Percentiles rank a stretch among this genome's conserved stretches.
These are phyloP conservation scores for Fomitopsis betulina DNA, from an alignment of 1,284 basidiomycete species.

Conservation along the genomic window DNA sequence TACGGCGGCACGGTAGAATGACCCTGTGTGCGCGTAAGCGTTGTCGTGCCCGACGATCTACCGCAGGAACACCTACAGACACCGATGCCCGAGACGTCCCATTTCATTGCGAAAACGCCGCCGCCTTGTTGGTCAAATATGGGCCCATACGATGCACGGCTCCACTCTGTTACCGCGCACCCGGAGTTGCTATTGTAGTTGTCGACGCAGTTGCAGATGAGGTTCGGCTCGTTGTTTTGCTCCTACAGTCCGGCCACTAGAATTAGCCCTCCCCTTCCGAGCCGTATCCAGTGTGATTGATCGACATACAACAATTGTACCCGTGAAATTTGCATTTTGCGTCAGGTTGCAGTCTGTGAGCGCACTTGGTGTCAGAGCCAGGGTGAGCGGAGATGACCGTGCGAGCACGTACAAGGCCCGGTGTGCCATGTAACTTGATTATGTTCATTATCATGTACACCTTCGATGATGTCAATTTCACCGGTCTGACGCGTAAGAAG, in stretches of 20 bases:
- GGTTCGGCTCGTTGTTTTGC: slow-evolving; percentile 37
- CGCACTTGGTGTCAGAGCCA: neutral
- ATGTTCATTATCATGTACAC: slow-evolving; percentile 70
- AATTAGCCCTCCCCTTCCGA: neutral
- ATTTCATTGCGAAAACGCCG: slow-evolving; percentile 77
- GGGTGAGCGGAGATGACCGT: neutral
- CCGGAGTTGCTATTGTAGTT: slow-evolving; percentile 50
- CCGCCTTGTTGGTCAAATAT: slow-evolving; percentile 68
- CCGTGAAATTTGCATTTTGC: slow-evolving; percentile 48
- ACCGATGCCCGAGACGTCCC: slow-evolving; percentile 68
- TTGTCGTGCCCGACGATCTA: neutral
- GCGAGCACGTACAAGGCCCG: slow-evolving; percentile 36
- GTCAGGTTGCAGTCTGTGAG: slow-evolving; percentile 40
- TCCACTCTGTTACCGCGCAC: slow-evolving; percentile 70
- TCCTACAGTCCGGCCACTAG: no score
- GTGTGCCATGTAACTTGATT: slow-evolving; percentile 80
- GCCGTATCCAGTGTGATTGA: neutral
- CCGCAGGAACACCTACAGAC: slow-evolving; percentile 48
- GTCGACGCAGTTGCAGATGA: slow-evolving; percentile 47
- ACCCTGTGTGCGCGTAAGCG: slow-evolving; percentile 40
- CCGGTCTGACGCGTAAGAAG: slow-evolving; percentile 40
- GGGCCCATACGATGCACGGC: slow-evolving; percentile 66
- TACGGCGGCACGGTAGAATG: slow-evolving; percentile 68
- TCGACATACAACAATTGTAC: slow-evolving; percentile 47
- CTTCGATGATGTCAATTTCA: slow-evolving; percentile 81